These are phyloP conservation scores for Austroboletus novae-zelandiae DNA, from an alignment of 1,284 basidiomycete species.

Conservation along the genomic window DNA sequence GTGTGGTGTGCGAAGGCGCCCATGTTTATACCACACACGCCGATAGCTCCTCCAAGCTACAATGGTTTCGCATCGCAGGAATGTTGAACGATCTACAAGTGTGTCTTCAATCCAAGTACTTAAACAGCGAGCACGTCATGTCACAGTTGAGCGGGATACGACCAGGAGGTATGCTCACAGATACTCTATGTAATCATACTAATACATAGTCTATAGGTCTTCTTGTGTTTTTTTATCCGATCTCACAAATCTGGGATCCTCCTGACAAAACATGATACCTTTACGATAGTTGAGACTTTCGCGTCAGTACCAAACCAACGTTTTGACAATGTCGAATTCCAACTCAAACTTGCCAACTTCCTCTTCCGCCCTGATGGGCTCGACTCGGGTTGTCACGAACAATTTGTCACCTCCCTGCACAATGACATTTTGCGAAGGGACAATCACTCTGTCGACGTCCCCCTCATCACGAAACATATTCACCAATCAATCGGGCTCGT, in stretches of 20 bases:
- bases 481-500: too few relatives aligned
- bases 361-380: not conserved
- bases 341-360: not conserved
- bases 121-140: not conserved
- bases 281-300: not conserved
- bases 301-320: not conserved
- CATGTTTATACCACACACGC: slow-evolving; percentile 1
- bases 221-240: not conserved
- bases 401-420: not conserved
- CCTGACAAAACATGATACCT: not conserved
- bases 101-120: not conserved
- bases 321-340: not conserved
- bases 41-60: not conserved
- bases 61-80: slow-evolving; percentile 4
- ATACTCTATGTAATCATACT: too few relatives aligned
- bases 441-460: not conserved
- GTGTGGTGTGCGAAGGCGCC: not conserved
- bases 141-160: not conserved
- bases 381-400: not conserved
- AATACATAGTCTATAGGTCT: not conserved
- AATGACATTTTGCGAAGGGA: not conserved
- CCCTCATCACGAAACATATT: not conserved
- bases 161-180: not conserved
- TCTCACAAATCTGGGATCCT: too few relatives aligned
- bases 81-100: slow-evolving; percentile 1